Conservation (phyloP, 2,329 filamentous ascomycete genomes). For the Cladorrhinum sp. region DNA sequence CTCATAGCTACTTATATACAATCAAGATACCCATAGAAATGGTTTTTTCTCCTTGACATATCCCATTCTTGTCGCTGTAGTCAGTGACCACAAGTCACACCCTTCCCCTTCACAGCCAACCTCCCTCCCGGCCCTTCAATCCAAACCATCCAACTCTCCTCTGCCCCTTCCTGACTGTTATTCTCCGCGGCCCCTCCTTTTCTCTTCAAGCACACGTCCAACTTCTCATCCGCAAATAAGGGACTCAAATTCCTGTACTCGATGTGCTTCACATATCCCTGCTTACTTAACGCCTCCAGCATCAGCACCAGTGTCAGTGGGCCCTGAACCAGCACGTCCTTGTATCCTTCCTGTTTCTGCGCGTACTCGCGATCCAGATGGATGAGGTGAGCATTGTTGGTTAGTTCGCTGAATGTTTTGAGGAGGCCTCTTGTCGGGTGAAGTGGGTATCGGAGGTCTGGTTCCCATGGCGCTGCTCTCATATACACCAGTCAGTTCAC, state of each 20-base stretch:
- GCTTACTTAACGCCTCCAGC: constrained; percentile 60
- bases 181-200: constrained; percentile 38
- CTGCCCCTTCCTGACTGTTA: too few species aligned
- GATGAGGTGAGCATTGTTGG: constrained; percentile 88
- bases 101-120: constrained; percentile 58
- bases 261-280: constrained; percentile 43
- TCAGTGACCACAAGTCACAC: constrained; percentile 4
- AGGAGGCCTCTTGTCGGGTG: constrained; percentile 68
- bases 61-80: too few species aligned
- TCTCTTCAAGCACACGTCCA: constrained; percentile 66
- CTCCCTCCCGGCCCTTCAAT: constrained; percentile 60
- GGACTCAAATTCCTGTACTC: constrained; percentile 81
- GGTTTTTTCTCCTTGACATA: neutral
- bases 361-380: constrained; percentile 77
- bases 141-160: constrained; percentile 59
- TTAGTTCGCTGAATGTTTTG: constrained; percentile 87
- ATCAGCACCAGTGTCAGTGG: constrained; percentile 77
- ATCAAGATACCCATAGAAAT: neutral
- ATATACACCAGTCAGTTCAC: neutral
- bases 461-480: neutral
- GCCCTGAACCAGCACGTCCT: constrained; percentile 77
- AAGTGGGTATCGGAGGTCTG: constrained; percentile 47
- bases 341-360: constrained; percentile 68
- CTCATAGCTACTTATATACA: neutral
- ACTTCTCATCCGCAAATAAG: constrained; percentile 68